These are phyloP conservation scores for Nakazawaea populi DNA, from an alignment of 805 yeast genomes.

Conservation along the genomic window DNA sequence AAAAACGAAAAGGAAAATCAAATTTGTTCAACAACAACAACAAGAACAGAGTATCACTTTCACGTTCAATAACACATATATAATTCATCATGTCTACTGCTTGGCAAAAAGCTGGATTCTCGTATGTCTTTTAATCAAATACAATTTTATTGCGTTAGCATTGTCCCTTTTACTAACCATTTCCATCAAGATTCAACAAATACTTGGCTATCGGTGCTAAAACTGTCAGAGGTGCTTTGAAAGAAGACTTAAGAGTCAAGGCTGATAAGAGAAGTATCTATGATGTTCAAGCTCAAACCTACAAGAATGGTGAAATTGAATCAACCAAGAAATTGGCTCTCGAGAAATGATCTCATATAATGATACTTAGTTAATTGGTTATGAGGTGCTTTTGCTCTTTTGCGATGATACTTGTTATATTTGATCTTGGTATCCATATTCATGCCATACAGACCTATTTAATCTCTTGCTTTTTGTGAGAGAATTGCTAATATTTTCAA, in stretches of 20 bases:
- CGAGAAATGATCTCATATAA: constrained; percentile 4
- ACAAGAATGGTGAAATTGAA: constrained; percentile 57
- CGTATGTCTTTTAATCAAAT: constrained; percentile 31
- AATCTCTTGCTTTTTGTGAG: no score
- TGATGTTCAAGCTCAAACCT: constrained; percentile 69
- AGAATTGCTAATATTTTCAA: no score
- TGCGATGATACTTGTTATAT: no score
- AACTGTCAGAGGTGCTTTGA: constrained; percentile 81
- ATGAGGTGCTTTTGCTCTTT: no score
- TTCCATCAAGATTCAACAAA: constrained; percentile 57
- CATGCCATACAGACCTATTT: no score
- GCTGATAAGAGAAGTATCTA: constrained; percentile 66
- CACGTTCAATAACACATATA: background rate
- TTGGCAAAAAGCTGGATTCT: constrained; percentile 64
- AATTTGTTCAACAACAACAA: constrained; percentile 8
- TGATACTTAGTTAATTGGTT: no score
- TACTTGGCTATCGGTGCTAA: constrained; percentile 88
- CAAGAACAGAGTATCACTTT: background rate
- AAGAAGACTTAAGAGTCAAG: constrained; percentile 73
- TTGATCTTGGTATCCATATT: no score
- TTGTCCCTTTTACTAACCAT: constrained; percentile 8
- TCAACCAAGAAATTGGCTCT: constrained; percentile 19
- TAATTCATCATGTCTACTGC: constrained; percentile 24
- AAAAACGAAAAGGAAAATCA: background rate
- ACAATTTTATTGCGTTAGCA: background rate